Conservation (phyloP, 768 basidiomycete genomes). For the Mycena maculata region DNA sequence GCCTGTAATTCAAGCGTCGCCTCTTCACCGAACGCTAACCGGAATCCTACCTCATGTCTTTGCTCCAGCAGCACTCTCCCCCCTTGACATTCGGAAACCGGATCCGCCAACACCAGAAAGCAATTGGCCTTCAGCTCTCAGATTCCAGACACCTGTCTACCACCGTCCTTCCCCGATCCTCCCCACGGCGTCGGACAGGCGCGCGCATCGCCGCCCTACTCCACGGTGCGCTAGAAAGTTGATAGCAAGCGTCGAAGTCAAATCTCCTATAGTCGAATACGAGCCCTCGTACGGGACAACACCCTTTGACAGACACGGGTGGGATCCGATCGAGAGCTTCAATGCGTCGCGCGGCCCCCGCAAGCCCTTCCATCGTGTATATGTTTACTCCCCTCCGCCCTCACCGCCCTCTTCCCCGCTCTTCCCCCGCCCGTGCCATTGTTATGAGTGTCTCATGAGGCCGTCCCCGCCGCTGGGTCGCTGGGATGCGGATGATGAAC, state of each 20-base stretch:
- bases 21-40: not conserved
- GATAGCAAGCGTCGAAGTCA: not conserved
- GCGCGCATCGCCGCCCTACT: not conserved
- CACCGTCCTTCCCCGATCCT: not conserved
- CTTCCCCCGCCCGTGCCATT: not conserved
- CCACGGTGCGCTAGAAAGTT: not conserved
- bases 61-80: not conserved
- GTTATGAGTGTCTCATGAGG: not conserved
- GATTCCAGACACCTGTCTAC: not conserved
- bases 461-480: not conserved
- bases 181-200: not conserved
- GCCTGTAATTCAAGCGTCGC: not conserved
- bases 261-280: slow-evolving; percentile 4
- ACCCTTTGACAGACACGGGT: not conserved
- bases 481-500: not conserved
- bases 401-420: not conserved
- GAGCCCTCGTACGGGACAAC: not conserved
- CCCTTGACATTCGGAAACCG: not conserved
- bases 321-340: slow-evolving; percentile 4
- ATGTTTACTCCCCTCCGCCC: not conserved
- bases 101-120: not conserved
- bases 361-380: not conserved
- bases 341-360: not conserved
- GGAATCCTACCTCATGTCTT: not conserved
- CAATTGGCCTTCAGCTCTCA: not conserved